Percentiles rank a stretch among this genome's conserved stretches.
Conservation (phyloP, 805 yeast species). For the Lachancea nothofagi region DNA sequence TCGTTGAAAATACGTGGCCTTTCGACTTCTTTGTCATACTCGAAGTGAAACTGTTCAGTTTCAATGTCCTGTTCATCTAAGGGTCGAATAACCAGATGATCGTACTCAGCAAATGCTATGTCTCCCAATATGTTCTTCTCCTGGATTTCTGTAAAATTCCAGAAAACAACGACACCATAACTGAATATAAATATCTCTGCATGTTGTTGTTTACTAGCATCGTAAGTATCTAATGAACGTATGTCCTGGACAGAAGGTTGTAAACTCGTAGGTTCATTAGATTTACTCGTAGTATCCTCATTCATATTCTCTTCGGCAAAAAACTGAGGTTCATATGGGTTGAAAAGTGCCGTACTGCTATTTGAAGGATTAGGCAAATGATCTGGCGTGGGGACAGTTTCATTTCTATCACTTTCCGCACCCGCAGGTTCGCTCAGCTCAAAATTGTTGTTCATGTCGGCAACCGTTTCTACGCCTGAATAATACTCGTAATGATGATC, state of each 20-base stretch:
- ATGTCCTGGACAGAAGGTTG: slow-evolving; percentile 12
- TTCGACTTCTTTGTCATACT: slow-evolving; percentile 50
- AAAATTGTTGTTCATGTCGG: slow-evolving; percentile 44
- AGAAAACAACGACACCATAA: slow-evolving; percentile 95
- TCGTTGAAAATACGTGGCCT: slow-evolving; percentile 84
- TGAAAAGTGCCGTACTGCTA: slow-evolving; percentile 50
- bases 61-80: slow-evolving; percentile 86
- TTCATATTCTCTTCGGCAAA: slow-evolving; percentile 46
- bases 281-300: slow-evolving; percentile 9
- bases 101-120: slow-evolving; percentile 50
- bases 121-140: slow-evolving; percentile 94
- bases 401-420: slow-evolving; percentile 16
- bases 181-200: slow-evolving; percentile 87
- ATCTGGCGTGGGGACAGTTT: slow-evolving; percentile 21
- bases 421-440: slow-evolving; percentile 31
- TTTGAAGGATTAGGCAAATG: slow-evolving; percentile 23
- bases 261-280: slow-evolving; percentile 13
- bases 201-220: slow-evolving; percentile 35
- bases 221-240: slow-evolving; percentile 9
- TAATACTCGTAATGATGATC: slow-evolving; percentile 91
- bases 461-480: slow-evolving; percentile 64
- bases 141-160: slow-evolving; percentile 91
- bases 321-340: slow-evolving; percentile 90
- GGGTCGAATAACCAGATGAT: slow-evolving; percentile 60
- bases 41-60: slow-evolving; percentile 63